These are phyloP conservation scores for Tolypocladium album DNA, from an alignment of 2,329 filamentous ascomycete genomes.

Conservation along the genomic window DNA sequence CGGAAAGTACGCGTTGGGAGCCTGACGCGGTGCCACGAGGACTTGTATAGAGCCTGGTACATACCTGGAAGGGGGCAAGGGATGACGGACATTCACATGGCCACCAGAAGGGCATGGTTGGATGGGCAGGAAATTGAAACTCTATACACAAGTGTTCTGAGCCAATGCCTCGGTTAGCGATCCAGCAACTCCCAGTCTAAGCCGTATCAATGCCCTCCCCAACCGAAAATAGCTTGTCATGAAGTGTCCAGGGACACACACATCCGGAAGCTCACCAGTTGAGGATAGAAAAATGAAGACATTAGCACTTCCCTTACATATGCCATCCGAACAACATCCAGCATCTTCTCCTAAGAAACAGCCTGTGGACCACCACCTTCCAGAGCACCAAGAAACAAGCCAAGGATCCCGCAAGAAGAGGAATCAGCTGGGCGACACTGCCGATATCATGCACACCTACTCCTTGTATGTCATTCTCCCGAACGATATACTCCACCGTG, in stretches of 20 bases:
- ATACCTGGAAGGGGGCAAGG: neutral
- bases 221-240: too few species aligned
- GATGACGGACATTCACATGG: neutral
- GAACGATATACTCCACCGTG: conserved; percentile 11
- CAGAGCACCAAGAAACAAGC: conserved; percentile 7
- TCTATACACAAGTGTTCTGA: too few species aligned
- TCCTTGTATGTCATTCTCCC: conserved; percentile 5
- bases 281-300: neutral
- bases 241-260: too few species aligned
- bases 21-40: neutral
- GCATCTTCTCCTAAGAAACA: conserved; percentile 8
- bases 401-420: conserved; percentile 10
- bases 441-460: conserved; percentile 5
- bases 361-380: conserved; percentile 8
- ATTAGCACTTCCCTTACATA: conserved; percentile 1
- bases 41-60: neutral
- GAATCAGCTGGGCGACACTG: conserved; percentile 12
- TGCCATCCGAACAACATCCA: conserved; percentile 10
- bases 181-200: too few species aligned
- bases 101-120: neutral
- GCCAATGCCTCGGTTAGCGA: too few species aligned
- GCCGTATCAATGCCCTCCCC: too few species aligned
- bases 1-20: neutral
- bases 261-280: too few species aligned
- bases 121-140: too few species aligned